Base-by-base conservation (phyloP, 1,139 yeast genomes). In the Arxiozyma bovina region DNA sequence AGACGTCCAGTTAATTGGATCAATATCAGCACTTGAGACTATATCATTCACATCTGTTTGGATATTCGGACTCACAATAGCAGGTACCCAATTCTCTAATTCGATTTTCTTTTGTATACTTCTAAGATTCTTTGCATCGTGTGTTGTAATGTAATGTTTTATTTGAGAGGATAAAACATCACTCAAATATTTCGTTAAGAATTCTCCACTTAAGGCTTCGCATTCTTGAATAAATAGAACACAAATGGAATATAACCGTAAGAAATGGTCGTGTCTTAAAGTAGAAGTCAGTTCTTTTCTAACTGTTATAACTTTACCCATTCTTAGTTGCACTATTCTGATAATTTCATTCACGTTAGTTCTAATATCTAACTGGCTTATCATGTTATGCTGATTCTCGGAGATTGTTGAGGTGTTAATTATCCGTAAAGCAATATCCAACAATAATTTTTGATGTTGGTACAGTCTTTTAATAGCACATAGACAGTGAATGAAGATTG, bases 81-180 rank as follows among this genome's bases (percentile, higher is more conserved):
- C 79, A 55, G 91, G 96, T 54, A 80, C 81, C 99, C 99, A 93
- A 22, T 74, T 73, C 61, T 91, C 98, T 52, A 74, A 74, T 54
- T 87, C 93, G 59, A 88, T 75, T 20, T 75, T 73, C 3, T 67
- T 66, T 12, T 78, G 73, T 50, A 87, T 70, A 40, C 61, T 61
- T 54, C 65, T 67, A 46, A 81, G 68, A 40, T 79, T 74, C 21
- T 75, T 74, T 56, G 77, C 77, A 62, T 86, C 90, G 62, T 79
- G 78, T 48, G 82, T 74, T 50, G 75, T 76, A 47, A 83, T 72
- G 64, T 81, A 90, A 57, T 78, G 78, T 55, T 77, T 80, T 11
- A 86, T 76, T 61, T 88, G 96, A 50, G 78, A 77, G n/a, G 78
- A 79, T 22, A 88, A 71, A 68, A 85, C 80, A 54, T 83, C 88